Evolutionary conservation across 371 early-diverging fungal species (phyloP).

Genomic region (Apophysomyces ossiformis): DNA sequence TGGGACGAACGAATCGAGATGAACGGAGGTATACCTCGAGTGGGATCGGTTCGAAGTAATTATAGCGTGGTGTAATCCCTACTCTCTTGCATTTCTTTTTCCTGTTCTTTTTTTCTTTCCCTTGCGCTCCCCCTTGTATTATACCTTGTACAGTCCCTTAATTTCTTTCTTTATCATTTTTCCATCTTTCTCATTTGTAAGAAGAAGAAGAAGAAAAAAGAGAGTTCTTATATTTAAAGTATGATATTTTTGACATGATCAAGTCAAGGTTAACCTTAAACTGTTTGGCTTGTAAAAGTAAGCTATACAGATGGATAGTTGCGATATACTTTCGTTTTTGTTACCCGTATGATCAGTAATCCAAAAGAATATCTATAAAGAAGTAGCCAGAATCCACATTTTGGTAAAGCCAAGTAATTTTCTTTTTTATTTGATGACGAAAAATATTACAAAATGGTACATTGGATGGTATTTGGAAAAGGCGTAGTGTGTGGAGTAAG

Average conservation of each 20-base stretch:
- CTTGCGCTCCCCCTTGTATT: background rate
- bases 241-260: background rate
- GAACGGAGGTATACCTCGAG: slow-evolving; percentile 9
- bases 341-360: too few relatives aligned
- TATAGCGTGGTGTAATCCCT: slow-evolving; percentile 12
- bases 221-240: slow-evolving; percentile 1
- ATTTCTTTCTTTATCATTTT: background rate
- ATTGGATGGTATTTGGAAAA: background rate
- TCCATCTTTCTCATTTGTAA: background rate
- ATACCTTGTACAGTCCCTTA: slow-evolving; percentile 6
- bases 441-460: background rate
- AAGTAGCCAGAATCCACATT: too few relatives aligned
- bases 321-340: too few relatives aligned
- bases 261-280: too few relatives aligned
- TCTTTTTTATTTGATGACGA: background rate
- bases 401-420: background rate
- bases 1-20: slow-evolving; percentile 19
- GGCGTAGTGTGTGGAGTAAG: slow-evolving; percentile 4
- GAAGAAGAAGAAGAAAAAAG: background rate
- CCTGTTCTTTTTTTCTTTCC: background rate
- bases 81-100: background rate
- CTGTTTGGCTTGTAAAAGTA: too few relatives aligned
- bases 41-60: slow-evolving; percentile 16
- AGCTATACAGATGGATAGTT: too few relatives aligned
- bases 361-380: too few relatives aligned